phyloP scores from a whole-genome alignment of 2,329 filamentous ascomycete species.

The Ceratocystis ficicola region DNA sequence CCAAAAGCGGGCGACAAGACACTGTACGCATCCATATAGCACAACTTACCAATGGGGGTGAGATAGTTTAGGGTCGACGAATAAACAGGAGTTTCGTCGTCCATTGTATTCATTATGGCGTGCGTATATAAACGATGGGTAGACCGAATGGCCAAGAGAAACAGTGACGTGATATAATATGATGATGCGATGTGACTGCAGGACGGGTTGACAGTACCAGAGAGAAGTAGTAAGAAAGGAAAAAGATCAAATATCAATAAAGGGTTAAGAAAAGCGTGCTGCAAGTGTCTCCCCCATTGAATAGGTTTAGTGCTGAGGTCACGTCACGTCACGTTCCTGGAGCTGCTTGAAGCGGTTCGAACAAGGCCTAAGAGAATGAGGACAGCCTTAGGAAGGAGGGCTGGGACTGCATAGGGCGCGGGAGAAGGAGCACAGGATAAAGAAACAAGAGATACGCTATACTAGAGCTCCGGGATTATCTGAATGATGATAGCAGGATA shows the following conservation, averaged over 20 bases:
- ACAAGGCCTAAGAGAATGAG: background rate
- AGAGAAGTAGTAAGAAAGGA: background rate
- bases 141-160: background rate
- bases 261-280: background rate
- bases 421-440: background rate
- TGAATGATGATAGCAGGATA: background rate
- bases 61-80: slow-evolving; percentile 3
- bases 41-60: slow-evolving; percentile 4
- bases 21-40: background rate
- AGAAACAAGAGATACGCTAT: background rate
- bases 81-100: slow-evolving; percentile 4
- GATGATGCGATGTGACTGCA: background rate
- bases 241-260: background rate
- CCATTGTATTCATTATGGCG: background rate
- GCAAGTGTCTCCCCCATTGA: background rate
- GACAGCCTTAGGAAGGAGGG: background rate
- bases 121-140: background rate
- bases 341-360: background rate
- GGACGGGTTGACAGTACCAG: background rate
- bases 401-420: background rate
- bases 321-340: background rate
- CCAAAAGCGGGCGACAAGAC: background rate
- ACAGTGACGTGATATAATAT: background rate
- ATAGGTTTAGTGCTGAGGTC: background rate
- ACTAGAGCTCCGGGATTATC: background rate